phyloP scores from a whole-genome alignment of 2,329 filamentous ascomycete genomes.

The Eutypella sp. region DNA sequence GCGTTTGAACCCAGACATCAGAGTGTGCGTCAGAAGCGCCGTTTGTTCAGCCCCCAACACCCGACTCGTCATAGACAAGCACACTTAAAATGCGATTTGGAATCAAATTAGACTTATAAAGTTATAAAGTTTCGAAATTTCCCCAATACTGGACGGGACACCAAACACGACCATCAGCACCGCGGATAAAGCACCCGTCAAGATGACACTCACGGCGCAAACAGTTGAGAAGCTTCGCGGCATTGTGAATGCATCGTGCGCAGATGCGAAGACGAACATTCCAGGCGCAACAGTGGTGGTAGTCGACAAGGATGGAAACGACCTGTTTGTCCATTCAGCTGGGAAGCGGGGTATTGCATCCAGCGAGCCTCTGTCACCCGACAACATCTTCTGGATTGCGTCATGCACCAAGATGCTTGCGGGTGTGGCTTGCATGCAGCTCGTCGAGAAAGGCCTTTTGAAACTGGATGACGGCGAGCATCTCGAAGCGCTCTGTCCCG shows the following conservation, averaged over 20 bases:
- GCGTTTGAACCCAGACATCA: too few relatives aligned
- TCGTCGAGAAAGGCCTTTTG: constrained; percentile 47
- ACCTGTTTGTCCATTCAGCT: constrained; percentile 42
- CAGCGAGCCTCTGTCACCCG: constrained; percentile 50
- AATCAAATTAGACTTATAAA: too few relatives aligned
- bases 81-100: too few relatives aligned
- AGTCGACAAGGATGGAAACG: constrained; percentile 41
- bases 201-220: constrained; percentile 14
- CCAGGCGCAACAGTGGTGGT: constrained; percentile 24
- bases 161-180: background rate
- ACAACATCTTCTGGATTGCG: constrained; percentile 57
- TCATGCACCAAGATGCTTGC: constrained; percentile 54
- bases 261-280: constrained; percentile 6
- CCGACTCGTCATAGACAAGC: too few relatives aligned
- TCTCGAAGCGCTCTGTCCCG: constrained; percentile 43
- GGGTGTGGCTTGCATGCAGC: constrained; percentile 50
- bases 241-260: constrained; percentile 13
- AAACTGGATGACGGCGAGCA: constrained; percentile 43
- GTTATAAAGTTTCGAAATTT: too few relatives aligned
- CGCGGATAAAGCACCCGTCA: background rate
- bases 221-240: constrained; percentile 14
- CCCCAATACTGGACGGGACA: background rate
- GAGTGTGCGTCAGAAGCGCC: too few relatives aligned
- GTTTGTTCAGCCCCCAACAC: too few relatives aligned
- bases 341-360: constrained; percentile 40